Percentiles rank a stretch among this genome's conserved stretches.
Evolutionary conservation across 2,329 filamentous ascomycete genomes (phyloP).

Genomic region (Botryosphaeria dothidea): DNA sequence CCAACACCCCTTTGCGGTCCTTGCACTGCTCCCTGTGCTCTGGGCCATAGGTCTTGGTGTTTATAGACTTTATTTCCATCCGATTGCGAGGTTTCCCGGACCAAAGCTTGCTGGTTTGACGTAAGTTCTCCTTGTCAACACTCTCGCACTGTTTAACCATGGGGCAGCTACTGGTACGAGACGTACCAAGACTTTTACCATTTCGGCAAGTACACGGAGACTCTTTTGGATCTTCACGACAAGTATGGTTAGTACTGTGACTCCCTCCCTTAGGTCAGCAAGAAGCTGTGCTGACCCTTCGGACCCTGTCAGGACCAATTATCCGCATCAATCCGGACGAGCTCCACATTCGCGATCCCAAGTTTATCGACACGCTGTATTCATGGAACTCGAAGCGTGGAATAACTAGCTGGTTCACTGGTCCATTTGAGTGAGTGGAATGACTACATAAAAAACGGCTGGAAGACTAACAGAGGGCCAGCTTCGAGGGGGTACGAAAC

Average conservation of each 20-base stretch:
- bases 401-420: slow-evolving; percentile 6
- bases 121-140: background rate
- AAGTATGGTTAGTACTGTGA: slow-evolving; percentile 31
- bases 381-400: slow-evolving; percentile 20
- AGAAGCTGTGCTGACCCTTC: background rate
- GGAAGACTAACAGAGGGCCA: background rate
- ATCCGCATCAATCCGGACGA: slow-evolving; percentile 46
- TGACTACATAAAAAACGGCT: background rate
- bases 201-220: slow-evolving; percentile 32
- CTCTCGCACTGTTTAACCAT: background rate
- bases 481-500: background rate
- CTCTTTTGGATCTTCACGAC: slow-evolving; percentile 38
- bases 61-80: slow-evolving; percentile 17
- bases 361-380: slow-evolving; percentile 39
- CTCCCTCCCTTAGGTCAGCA: background rate
- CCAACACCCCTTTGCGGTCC: background rate
- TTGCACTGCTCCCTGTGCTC: background rate
- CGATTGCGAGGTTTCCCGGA: slow-evolving; percentile 20
- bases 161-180: slow-evolving; percentile 26
- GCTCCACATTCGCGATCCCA: slow-evolving; percentile 44
- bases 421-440: background rate
- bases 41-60: background rate
- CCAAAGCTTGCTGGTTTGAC: slow-evolving; percentile 22
- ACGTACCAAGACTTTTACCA: slow-evolving; percentile 39
- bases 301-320: slow-evolving; percentile 35